Percentiles rank a stretch among this genome's conserved stretches.
Conservation (phyloP, 257 asterid genomes). For the Ilex aquifolium region DNA sequence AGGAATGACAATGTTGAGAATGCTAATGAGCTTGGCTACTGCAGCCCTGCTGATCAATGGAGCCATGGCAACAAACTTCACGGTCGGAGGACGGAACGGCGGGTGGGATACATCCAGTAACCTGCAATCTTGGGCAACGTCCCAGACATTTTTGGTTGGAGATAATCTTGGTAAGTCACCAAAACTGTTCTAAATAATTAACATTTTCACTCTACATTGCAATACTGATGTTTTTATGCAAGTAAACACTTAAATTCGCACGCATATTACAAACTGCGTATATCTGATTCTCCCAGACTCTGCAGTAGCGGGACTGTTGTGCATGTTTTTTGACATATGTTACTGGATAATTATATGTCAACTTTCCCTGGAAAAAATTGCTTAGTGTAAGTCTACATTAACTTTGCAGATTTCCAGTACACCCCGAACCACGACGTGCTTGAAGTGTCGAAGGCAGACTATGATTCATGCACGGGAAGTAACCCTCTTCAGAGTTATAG, state of each 20-base stretch:
- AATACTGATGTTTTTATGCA: background rate
- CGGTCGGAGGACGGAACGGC: conserved; percentile 51
- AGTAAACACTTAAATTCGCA: background rate
- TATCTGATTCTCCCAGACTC: no score
- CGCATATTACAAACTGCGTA: no score
- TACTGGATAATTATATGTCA: no score
- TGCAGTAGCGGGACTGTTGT: no score
- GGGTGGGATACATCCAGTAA: conserved; percentile 51
- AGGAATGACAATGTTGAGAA: conserved; percentile 31
- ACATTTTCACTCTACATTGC: background rate
- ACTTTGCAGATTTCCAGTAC: conserved; percentile 50
- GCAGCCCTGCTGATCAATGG: conserved; percentile 17
- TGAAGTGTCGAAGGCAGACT: conserved; percentile 54
- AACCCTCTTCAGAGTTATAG: conserved; percentile 30
- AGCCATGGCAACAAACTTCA: conserved; percentile 44
- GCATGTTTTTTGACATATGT: no score
- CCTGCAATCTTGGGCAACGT: conserved; percentile 49
- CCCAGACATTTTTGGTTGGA: conserved; percentile 33
- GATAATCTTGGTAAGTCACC: conserved; percentile 46
- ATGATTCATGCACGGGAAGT: conserved; percentile 39
- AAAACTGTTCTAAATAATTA: background rate
- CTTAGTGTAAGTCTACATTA: background rate
- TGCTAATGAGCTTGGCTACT: conserved; percentile 19
- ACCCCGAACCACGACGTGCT: conserved; percentile 45
- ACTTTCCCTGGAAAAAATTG: no score